These are phyloP conservation scores for Blastocystis sp. DNA, from an alignment of 352 stramenopile species.

Conservation along the genomic window DNA sequence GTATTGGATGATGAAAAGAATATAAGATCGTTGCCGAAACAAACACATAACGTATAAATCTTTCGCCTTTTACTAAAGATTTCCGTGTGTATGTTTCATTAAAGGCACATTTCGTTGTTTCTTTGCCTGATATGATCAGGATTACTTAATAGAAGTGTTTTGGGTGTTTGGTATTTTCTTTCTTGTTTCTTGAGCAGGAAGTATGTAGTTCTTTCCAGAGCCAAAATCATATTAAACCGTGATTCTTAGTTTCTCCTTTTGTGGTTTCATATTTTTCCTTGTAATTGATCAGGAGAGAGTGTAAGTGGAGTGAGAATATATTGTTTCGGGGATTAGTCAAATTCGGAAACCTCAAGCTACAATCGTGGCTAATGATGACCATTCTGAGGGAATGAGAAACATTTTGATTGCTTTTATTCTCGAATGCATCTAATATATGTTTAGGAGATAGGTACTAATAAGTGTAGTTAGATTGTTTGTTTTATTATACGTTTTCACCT, in stretches of 20 bases:
- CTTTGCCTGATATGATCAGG: slow-evolving; percentile 51
- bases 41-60: slow-evolving; percentile 65
- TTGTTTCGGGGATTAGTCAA: slow-evolving; percentile 7
- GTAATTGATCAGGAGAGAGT: background rate
- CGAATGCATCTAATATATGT: too few relatives aligned
- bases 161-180: too few relatives aligned
- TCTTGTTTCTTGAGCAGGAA: too few relatives aligned
- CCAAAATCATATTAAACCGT: too few relatives aligned
- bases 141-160: slow-evolving; percentile 3
- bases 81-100: slow-evolving; percentile 62
- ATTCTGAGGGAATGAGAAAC: slow-evolving; percentile 18
- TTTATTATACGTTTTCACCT: too few relatives aligned
- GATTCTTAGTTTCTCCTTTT: background rate
- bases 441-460: too few relatives aligned
- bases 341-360: background rate
- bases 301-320: background rate
- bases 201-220: too few relatives aligned
- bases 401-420: background rate
- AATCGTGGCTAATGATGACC: background rate
- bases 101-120: slow-evolving; percentile 56
- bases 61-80: slow-evolving; percentile 67
- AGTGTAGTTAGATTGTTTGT: too few relatives aligned
- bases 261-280: background rate
- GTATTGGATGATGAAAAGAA: background rate
- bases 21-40: slow-evolving; percentile 20